Conservation (phyloP, 352 stramenopile species). For the Phytophthora cryptogea region DNA sequence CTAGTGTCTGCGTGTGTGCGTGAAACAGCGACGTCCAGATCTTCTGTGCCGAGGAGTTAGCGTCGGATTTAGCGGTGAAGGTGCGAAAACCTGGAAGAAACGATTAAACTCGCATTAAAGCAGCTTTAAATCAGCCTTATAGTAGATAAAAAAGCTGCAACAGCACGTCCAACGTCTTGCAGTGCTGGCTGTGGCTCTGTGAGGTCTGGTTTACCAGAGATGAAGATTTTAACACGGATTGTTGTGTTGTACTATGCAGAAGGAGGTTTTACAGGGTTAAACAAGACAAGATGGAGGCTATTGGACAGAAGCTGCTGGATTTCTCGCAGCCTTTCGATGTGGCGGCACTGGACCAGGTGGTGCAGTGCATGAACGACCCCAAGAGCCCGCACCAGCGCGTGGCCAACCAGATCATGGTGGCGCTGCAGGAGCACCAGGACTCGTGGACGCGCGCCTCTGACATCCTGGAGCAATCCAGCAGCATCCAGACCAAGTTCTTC, state of each 20-base stretch:
- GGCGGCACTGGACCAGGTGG: conserved; percentile 94
- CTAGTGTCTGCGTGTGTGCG: conserved; percentile 25
- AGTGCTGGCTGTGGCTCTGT: background rate
- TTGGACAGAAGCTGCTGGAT: conserved; percentile 92
- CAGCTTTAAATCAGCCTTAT: conserved; percentile 4
- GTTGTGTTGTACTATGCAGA: background rate
- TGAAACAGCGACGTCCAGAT: conserved; percentile 24
- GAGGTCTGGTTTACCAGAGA: background rate
- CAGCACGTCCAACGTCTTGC: background rate
- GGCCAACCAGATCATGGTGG: conserved; percentile 94
- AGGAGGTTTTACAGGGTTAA: conserved; percentile 8
- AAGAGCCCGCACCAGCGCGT: conserved; percentile 92
- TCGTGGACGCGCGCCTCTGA: conserved; percentile 93
- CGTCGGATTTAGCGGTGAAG: conserved; percentile 23
- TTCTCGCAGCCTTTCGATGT: conserved; percentile 97
- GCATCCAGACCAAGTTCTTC: conserved; percentile 92
- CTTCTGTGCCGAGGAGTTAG: conserved; percentile 7
- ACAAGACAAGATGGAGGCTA: conserved; percentile 75
- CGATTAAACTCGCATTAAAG: background rate
- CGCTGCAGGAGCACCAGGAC: conserved; percentile 93
- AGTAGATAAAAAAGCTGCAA: background rate
- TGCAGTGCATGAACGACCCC: conserved; percentile 96
- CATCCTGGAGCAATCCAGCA: conserved; percentile 95
- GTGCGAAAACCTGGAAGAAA: conserved; percentile 16
- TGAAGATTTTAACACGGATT: conserved; percentile 1